These are phyloP conservation scores for Acanthamoeba rhysodes DNA, from an alignment of 208 protist genomes.

Conservation along the genomic window DNA sequence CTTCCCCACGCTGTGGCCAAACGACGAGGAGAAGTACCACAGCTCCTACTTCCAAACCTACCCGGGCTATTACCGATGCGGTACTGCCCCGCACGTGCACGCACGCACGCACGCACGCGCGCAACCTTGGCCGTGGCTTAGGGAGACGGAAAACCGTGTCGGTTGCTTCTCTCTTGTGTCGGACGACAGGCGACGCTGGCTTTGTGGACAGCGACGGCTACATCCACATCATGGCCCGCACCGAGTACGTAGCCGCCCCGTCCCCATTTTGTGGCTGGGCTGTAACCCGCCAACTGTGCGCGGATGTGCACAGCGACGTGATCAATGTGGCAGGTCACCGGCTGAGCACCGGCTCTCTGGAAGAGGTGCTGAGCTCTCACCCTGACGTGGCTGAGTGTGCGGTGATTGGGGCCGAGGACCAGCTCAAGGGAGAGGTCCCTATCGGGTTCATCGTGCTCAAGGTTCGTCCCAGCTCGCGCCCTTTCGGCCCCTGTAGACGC, in stretches of 20 bases:
- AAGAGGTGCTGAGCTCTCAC: background rate
- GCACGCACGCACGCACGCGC: background rate
- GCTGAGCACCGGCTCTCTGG: background rate
- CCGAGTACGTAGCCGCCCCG: background rate
- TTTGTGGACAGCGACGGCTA: conserved; percentile 78
- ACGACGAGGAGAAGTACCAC: conserved; percentile 61
- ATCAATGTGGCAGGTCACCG: no score
- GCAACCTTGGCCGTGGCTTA: no score
- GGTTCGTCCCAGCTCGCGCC: background rate
- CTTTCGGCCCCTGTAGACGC: background rate
- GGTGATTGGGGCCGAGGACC: conserved; percentile 49
- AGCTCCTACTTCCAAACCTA: conserved; percentile 56
- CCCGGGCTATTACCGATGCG: conserved; percentile 19
- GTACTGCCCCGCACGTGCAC: background rate
- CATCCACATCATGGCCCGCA: conserved; percentile 83
- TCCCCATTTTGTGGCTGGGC: no score
- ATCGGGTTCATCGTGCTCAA: conserved; percentile 66
- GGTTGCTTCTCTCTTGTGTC: no score
- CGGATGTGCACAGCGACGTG: no score
- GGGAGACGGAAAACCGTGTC: no score
- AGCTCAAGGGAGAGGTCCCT: conserved; percentile 46
- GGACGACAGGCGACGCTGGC: conserved; percentile 80
- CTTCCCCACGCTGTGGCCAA: conserved; percentile 73
- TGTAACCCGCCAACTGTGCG: no score
- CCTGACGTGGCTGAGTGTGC: conserved; percentile 72